Evolutionary conservation across 306 rosid genomes (phyloP), one percentile per base, ranked within the genome.

Genomic region (Ceratonia siliqua): DNA sequence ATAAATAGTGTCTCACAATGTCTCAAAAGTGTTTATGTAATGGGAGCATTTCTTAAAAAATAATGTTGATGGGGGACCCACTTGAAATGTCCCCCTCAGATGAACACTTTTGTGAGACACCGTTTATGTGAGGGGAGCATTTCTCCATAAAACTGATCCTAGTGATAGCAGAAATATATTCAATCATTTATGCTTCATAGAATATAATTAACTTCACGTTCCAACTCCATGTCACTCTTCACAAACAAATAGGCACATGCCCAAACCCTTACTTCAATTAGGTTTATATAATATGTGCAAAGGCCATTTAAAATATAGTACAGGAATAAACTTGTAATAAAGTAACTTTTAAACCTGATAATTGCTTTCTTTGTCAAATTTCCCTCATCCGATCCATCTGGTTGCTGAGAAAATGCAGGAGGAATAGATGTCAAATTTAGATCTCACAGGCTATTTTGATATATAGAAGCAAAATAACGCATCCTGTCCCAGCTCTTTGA

Each of bases 371-470:
- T 82, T 73, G 82, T 79, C 82, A 64, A 77, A 33, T 71, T 64
- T 64, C 76, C 70, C 82, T 70, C 85, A 77, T 88, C 83, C 42
- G 85, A 86, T 82, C 71, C 85, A 77, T 62, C 84, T 81, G 73
- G 68, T 69, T 72, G 86, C 93, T 83, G 89, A 73, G 72, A 90
- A 68, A 85, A 81, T 77, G 82, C 80, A 82, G 75, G 86, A 80
- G 77, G 81, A 84, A 46, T 75, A 78, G 52, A 68, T 61, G 81
- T 88, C 82, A 90, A 83, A 81, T 72, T 48, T 28, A 56, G 65
- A 70, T 38, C 38, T 39, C 63, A 67, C 32, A 77, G 45, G 27
- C 15, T 33, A 70, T 36, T 53, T 53, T 18, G 12, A 69, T 14
- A 68, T 39, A 48, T 41, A 39, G 17, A 74, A 65, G 49, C 69